Evolutionary conservation across 139 green algal species (phyloP).

Genomic region (Chlorella vulgaris): DNA sequence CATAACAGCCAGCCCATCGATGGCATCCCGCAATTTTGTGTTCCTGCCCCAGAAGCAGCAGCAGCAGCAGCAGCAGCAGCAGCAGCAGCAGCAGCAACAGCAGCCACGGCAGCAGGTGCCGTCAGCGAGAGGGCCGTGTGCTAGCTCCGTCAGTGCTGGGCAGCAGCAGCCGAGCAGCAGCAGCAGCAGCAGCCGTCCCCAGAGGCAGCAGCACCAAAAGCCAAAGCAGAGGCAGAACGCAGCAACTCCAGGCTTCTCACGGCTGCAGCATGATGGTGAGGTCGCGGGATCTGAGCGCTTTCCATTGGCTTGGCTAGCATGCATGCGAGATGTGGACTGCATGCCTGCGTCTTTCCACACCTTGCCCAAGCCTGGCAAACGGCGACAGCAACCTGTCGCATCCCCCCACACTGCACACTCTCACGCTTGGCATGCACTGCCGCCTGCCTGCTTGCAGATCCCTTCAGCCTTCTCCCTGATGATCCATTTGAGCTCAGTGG

Average conservation of each 20-base stretch:
- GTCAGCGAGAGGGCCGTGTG: too few relatives aligned
- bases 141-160: too few relatives aligned
- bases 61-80: slow-evolving; percentile 1
- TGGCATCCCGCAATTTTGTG: slow-evolving; percentile 15
- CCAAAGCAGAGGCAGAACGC: too few relatives aligned
- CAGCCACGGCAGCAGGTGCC: neutral
- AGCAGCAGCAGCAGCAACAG: neutral
- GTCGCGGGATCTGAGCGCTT: neutral
- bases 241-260: neutral
- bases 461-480: too few relatives aligned
- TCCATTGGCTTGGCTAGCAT: neutral
- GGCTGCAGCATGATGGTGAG: slow-evolving; percentile 40
- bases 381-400: too few relatives aligned
- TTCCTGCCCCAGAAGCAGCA: slow-evolving; percentile 25
- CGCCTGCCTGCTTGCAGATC: neutral
- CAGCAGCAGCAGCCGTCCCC: neutral
- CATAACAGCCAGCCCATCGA: slow-evolving; percentile 39
- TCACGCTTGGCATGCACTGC: too few relatives aligned
- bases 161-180: neutral
- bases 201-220: neutral
- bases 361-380: too few relatives aligned
- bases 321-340: too few relatives aligned
- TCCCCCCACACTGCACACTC: too few relatives aligned
- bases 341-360: neutral
- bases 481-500: neutral